Base-by-base conservation (phyloP, 768 basidiomycete species). In the Mycena filopes region DNA sequence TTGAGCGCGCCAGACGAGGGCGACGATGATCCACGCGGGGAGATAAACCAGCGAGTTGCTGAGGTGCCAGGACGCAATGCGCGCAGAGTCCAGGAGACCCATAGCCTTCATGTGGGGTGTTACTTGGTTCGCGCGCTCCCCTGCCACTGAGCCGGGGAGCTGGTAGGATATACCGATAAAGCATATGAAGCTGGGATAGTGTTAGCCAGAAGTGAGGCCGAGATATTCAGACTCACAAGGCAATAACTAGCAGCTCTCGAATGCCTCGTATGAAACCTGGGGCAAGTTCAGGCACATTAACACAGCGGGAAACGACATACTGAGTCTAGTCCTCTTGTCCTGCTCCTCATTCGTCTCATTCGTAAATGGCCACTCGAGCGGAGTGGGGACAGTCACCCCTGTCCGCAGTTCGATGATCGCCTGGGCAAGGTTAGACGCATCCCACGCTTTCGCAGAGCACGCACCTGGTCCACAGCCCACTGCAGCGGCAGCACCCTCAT, bases 121-220 rank as follows among this genome's bases (percentile, higher is more conserved):
- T 33, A 94, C 74, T 18, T 84, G 76, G 56, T 79, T 82, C 0
- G 92, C 88, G 43, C 91, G 82, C 74, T 94, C 93, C 7, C 81
- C 82, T 13, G 88, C 80, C 46, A 91, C 85, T 10, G 89, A 83
- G 3, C 92, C 93, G 15, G 92, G 89, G 2, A 93, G 83, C 67
- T 94, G 93, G 71, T 94, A 94, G 0, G 88, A 82, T 46, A 94
- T 89, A 25, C 92, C 92, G 36, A 92, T 77, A 74, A 86, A 94
- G 58, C 85, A 84, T 16, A 93, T 77, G 70, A 92, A 93, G 28
- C 89, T 91, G 55, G 2, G 55, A 45, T 26, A 53, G 26, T n/a
- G 43, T 48, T 45, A 48, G 13, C 18, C 23, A 15, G 60, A 15
- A 21, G 20, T 25, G 3, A 31, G 7, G 25, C 2, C 25, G 7